Percentiles rank a stretch among this genome's conserved stretches.
Evolutionary conservation across 2,329 filamentous ascomycete genomes (phyloP).

Genomic region (Dothideomycetes sp.): DNA sequence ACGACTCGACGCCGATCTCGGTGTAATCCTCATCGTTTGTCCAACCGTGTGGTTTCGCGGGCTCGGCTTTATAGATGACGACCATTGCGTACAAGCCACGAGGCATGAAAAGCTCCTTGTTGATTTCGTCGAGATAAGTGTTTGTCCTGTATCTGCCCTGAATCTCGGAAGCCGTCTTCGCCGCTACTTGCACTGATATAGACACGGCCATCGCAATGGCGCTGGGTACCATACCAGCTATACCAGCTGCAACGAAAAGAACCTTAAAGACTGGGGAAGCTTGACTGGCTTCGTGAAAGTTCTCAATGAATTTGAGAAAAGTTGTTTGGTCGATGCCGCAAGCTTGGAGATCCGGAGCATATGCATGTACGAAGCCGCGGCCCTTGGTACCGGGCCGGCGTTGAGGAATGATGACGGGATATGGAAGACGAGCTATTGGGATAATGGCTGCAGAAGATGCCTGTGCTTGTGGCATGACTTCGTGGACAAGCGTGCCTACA

Average conservation of each 20-base stretch:
- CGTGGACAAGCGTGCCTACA: constrained; percentile 11
- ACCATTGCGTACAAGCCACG: constrained; percentile 45
- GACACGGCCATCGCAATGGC: constrained; percentile 33
- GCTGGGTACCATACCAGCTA: constrained; percentile 27
- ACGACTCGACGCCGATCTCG: constrained; percentile 9
- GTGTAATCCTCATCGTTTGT: neutral
- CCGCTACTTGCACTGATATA: constrained; percentile 32
- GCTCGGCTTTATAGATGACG: constrained; percentile 27
- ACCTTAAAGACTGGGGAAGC: constrained; percentile 21
- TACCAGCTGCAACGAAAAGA: constrained; percentile 21
- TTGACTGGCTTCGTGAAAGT: constrained; percentile 33
- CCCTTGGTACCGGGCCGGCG: constrained; percentile 36
- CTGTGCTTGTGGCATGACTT: constrained; percentile 11
- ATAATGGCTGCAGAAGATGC: neutral
- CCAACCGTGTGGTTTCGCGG: too few species aligned
- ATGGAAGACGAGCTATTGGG: constrained; percentile 18
- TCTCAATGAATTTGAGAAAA: constrained; percentile 39
- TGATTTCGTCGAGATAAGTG: constrained; percentile 44
- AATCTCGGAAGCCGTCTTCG: constrained; percentile 30
- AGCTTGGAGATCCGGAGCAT: constrained; percentile 37
- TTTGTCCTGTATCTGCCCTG: constrained; percentile 33
- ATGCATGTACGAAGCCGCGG: constrained; percentile 43
- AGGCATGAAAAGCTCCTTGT: constrained; percentile 46
- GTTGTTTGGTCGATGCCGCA: constrained; percentile 37
- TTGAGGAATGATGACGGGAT: constrained; percentile 42